phyloP scores from a whole-genome alignment of 2,329 filamentous ascomycete genomes.

The Colletotrichum noveboracense region DNA sequence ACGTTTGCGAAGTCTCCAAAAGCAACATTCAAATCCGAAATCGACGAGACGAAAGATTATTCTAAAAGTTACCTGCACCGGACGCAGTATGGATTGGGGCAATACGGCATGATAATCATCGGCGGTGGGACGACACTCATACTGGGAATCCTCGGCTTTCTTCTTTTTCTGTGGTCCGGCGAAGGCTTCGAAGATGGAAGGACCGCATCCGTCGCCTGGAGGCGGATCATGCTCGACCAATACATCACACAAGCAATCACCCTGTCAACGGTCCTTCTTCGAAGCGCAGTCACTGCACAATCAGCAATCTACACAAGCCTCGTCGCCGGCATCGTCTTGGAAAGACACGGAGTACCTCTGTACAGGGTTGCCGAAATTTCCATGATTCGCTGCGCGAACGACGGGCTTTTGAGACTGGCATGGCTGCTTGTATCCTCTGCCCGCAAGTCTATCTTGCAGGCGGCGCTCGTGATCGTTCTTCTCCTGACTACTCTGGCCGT shows the following conservation, averaged over 20 bases:
- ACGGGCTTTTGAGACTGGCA: conserved; percentile 24
- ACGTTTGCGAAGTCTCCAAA: neutral
- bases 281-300: conserved; percentile 22
- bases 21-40: neutral
- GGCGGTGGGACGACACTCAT: conserved; percentile 20
- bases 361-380: conserved; percentile 27
- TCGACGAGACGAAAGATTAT: neutral
- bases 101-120: conserved; percentile 9
- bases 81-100: neutral
- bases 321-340: conserved; percentile 24
- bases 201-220: conserved; percentile 19
- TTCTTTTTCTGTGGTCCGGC: conserved; percentile 24
- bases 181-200: conserved; percentile 17
- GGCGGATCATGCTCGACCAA: conserved; percentile 23
- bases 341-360: conserved; percentile 26
- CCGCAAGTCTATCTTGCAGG: neutral
- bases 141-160: conserved; percentile 23
- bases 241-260: conserved; percentile 25
- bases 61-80: neutral
- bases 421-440: conserved; percentile 21
- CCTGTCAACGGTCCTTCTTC: conserved; percentile 23
- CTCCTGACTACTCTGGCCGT: neutral
- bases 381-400: conserved; percentile 25
- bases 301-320: conserved; percentile 27
- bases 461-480: neutral